Base-by-base conservation (phyloP, 495 filamentous ascomycete species). In the Penicillium coprophilum region DNA sequence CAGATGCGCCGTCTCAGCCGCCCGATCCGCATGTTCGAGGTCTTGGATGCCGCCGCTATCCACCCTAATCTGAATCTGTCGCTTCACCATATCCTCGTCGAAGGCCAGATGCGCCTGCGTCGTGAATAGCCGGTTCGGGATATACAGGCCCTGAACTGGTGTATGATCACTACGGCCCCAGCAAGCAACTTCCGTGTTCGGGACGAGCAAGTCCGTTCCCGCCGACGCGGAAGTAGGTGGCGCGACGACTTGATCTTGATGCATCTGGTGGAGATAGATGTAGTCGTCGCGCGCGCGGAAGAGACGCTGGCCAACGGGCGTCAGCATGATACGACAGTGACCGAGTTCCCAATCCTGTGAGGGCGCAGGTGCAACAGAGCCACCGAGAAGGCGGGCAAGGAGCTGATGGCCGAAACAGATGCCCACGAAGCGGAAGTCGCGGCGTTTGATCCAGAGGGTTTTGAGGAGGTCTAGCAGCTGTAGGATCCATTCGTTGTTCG, bases 361-460 rank as follows among this genome's bases (percentile, higher is more conserved):
- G 34, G 62, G 62, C 34, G 62, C 55, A n/a, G 55, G 55, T 10
- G 89, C 90, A 13, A 89, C 83, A 36, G 89, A 86, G 47, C 90
- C 58, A 12, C 62, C 62, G 11, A 64, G 52, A 1, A 64, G 55
- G 15, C 62, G 82, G 17, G 91, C 87, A 8, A 96, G 83, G 38
- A 96, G 81, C 72, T 96, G 91, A 64, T 96, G 91, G 19, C 91
- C 91, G 55, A 96, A 77, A 73, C 91, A 96, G 59, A 96, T 94
- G 55, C 90, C 91, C 60, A 69, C 39, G 34, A 73, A 64, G 47
- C 55, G 62, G 55, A 64, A 61, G 20, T 58, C 55, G 0, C 55
- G 55, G 4, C 62, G 57, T 1, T 46, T 27, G 21, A 64, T 56
- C 62, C 62, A 64, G 28, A 64, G 62, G 6, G 41, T 28, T 31